Base-by-base conservation (phyloP, 331 rosid genomes). In the Saraca asoca region DNA sequence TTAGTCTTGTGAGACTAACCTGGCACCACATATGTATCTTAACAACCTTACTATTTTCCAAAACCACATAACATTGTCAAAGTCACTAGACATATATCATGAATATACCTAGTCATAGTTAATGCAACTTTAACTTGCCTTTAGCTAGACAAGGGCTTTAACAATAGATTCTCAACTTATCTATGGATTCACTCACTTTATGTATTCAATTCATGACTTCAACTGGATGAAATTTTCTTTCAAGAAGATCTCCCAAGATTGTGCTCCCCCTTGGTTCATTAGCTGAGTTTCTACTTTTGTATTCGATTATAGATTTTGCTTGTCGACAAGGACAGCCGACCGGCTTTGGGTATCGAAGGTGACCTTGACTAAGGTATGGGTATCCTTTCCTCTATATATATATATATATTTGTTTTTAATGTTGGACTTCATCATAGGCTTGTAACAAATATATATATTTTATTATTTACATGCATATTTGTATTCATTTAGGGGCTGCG, bases 301-400 rank as follows among this genome's bases (percentile, higher is more conserved):
- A 24, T 24, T 24, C 31, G 3, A 24, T 24, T 24, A 38, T 38
- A 38, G 7, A 38, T 38, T 38, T 38, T 38, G 42, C 1, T 38
- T 38, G 7, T 38, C 42, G 3, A 87, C 91, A 66, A 85, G 98
- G 74, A 85, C 91, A 54, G 81, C 95, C 1, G 83, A 93, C 65
- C 87, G 81, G 52, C 85, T 81, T 63, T 87, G 83, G 82, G 73
- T 74, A 46, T 89, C 95, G 20, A 62, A 69, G 46, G 91, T 93
- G 80, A 89, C 88, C 37, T 76, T 93, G 61, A 58, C 91, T 29
- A 87, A 93, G 91, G 98, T 90, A 71, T 14, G 65, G 35, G 39
- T 53, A 45, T 46, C 11, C 49, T 52, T 72, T 20, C 51, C 34
- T 58, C 53, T 38, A 13, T 3, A 14, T 76, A 29, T 39, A 2